Evolutionary conservation across 1,284 basidiomycete species (phyloP), one percentile per base, ranked within the genome.

Genomic region (Vanrija humicola): DNA sequence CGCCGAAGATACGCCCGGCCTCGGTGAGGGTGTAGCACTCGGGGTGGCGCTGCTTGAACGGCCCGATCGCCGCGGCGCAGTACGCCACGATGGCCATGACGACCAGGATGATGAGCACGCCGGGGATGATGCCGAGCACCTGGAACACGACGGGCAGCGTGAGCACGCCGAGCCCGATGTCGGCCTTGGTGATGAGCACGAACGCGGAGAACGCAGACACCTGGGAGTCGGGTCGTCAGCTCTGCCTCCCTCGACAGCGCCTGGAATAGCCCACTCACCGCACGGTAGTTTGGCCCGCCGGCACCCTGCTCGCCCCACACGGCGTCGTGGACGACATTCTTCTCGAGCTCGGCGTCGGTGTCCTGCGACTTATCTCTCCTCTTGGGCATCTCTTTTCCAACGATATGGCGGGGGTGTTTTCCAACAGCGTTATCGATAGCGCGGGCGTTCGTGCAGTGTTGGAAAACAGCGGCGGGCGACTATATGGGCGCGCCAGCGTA

Each of bases 121-220:
- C 72, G 0, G 72, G 70, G 4, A 69, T 65, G 25, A 65, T 59
- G 6, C 70, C 68, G 25, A 68, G 58, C 0, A 63, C 59, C 34
- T 62, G 38, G 18, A 73, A 62, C 3, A 71, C 69, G 7, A 62
- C 44, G 5, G 70, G 70, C 43, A 71, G 66, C 3, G 64, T 61
- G 16, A 70, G 55, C 0, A 72, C 67, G 44, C 68, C 69, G 18
- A 72, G 56, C 15, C 66, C 70, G 43, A 73, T 64, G 56, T 69
- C 66, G 16, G 64, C 59, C 55, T 64, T 55, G 21, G 62, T 54
- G 26, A 53, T 46, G 19, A 68, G 54, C 14, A 61, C 59, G 8
- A 50, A 8, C 7, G 50, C 14, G 1, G 43, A 43, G 2, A 28
- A 15, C 3, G 6, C 8, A 2, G 26, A 15, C 34, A 46, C 38